A percentile compares a stretch with the other conserved stretches of the same genome.
These are phyloP conservation scores for Irpex lacteus DNA, from an alignment of 1,284 basidiomycete genomes.

Conservation along the genomic window DNA sequence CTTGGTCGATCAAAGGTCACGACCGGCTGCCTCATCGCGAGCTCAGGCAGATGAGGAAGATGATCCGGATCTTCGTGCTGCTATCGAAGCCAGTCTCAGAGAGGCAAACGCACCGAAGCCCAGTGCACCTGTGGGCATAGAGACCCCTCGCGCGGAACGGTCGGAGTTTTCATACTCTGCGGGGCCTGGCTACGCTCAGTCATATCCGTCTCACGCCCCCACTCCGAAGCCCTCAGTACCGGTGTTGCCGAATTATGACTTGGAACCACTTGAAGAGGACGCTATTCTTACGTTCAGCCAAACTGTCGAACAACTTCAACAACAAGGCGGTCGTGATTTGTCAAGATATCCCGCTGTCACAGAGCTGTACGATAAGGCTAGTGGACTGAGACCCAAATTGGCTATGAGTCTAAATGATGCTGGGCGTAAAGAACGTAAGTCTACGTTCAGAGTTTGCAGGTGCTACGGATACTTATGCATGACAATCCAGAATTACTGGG, in stretches of 20 bases:
- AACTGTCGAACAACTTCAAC: conserved; percentile 81
- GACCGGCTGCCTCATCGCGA: conserved; percentile 36
- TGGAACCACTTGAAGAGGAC: conserved; percentile 78
- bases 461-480: conserved; percentile 4
- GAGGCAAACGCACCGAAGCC: conserved; percentile 81
- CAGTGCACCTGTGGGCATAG: conserved; percentile 68
- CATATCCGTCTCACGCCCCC: conserved; percentile 37
- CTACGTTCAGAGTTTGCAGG: not conserved
- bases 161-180: conserved; percentile 35
- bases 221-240: conserved; percentile 45
- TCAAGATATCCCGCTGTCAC: conserved; percentile 80
- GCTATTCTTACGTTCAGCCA: conserved; percentile 87
- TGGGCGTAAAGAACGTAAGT: conserved; percentile 74
- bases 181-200: conserved; percentile 29
- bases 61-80: conserved; percentile 90
- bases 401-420: conserved; percentile 86
- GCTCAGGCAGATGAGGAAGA: conserved; percentile 71
- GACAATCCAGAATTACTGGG: conserved; percentile 66
- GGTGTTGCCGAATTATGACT: conserved; percentile 70
- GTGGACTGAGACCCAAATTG: conserved; percentile 77
- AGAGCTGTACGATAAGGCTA: conserved; percentile 84
- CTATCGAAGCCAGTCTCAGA: conserved; percentile 92
- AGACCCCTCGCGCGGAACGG: conserved; percentile 49
- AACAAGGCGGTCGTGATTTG: conserved; percentile 75
- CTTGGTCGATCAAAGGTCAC: conserved; percentile 46